Evolutionary conservation across 2,329 filamentous ascomycete species (phyloP).

Genomic region (Hypomyces perniciosus): DNA sequence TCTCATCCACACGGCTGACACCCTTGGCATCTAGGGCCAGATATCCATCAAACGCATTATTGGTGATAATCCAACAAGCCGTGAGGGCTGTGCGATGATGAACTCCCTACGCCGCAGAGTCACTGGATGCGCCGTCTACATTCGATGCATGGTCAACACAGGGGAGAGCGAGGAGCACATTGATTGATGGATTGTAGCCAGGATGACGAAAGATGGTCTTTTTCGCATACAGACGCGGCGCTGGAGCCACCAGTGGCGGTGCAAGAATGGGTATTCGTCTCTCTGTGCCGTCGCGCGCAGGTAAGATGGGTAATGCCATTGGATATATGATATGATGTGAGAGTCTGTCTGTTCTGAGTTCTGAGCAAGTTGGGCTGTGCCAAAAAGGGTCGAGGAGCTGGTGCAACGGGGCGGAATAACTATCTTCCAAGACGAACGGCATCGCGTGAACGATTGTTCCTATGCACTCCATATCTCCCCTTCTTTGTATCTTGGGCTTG

Average conservation of each 20-base stretch:
- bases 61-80: not conserved
- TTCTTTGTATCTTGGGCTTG: no score
- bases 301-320: not conserved
- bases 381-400: no score
- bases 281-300: not conserved
- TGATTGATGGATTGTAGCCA: not conserved
- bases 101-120: no score
- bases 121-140: not conserved
- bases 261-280: not conserved
- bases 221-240: not conserved
- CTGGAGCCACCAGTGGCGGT: not conserved
- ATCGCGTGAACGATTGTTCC: no score
- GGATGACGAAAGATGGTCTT: not conserved
- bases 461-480: no score
- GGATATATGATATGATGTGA: no score
- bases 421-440: no score
- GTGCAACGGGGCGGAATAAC: no score
- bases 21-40: not conserved
- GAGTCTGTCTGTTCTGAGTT: no score
- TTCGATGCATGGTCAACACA: not conserved
- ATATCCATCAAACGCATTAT: not conserved
- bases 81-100: not conserved
- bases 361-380: no score
- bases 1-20: not conserved
- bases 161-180: not conserved